Evolutionary conservation across 129 eudicot genomes (phyloP).

Genomic region (Helichrysum umbraculigerum): DNA sequence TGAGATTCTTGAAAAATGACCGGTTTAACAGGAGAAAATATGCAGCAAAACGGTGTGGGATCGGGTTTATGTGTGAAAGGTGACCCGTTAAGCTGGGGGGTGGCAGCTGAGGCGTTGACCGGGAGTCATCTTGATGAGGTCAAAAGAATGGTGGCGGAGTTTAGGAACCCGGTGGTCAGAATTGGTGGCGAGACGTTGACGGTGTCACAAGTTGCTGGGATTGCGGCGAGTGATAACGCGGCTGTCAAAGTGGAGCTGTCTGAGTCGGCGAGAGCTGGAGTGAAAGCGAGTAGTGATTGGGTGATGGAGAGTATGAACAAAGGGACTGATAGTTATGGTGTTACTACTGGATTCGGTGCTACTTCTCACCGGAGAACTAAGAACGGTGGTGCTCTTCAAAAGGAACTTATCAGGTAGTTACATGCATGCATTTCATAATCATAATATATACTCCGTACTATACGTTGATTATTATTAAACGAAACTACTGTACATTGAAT

Average conservation of each 20-base stretch:
- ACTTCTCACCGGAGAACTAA: slow-evolving; percentile 67
- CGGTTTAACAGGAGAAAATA: too few species aligned
- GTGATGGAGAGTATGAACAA: slow-evolving; percentile 75
- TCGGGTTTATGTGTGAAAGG: background rate
- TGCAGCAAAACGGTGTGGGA: too few species aligned
- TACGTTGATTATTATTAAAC: too few species aligned
- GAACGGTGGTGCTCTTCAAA: slow-evolving; percentile 61
- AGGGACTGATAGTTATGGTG: slow-evolving; percentile 73
- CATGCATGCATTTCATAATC: too few species aligned
- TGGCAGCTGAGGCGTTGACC: slow-evolving; percentile 57
- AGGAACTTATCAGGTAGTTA: slow-evolving; percentile 47
- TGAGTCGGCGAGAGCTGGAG: slow-evolving; percentile 60
- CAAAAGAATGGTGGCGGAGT: slow-evolving; percentile 77
- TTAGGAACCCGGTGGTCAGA: slow-evolving; percentile 59
- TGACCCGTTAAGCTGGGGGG: too few species aligned
- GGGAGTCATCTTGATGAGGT: slow-evolving; percentile 89
- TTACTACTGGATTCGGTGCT: slow-evolving; percentile 77
- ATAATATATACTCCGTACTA: too few species aligned
- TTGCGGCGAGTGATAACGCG: slow-evolving; percentile 40
- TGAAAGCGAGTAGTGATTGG: slow-evolving; percentile 79
- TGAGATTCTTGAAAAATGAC: too few species aligned
- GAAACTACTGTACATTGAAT: too few species aligned
- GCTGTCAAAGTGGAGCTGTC: slow-evolving; percentile 65
- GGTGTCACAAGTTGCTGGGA: slow-evolving; percentile 70
- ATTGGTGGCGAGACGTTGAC: slow-evolving; percentile 68